Evolutionary conservation across 1,139 yeast genomes (phyloP).

Genomic region (Yamadazyma conglobata): DNA sequence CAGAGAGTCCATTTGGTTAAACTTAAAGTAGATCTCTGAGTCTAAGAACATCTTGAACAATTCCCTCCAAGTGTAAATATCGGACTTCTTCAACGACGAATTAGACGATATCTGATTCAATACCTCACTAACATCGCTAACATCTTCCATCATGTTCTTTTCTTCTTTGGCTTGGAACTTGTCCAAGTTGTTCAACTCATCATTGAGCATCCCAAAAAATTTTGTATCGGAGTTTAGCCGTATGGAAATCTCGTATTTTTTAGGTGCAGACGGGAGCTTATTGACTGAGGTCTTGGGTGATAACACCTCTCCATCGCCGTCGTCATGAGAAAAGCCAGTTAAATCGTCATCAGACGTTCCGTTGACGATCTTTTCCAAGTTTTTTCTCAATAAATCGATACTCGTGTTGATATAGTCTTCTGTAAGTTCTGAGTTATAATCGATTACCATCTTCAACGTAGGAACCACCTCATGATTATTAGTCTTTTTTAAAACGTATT

Average conservation of each 20-base stretch:
- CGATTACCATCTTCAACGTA: slow-evolving; percentile 36
- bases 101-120: slow-evolving; percentile 36
- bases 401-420: slow-evolving; percentile 37
- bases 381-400: slow-evolving; percentile 29
- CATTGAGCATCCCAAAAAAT: slow-evolving; percentile 57
- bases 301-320: slow-evolving; percentile 5
- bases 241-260: slow-evolving; percentile 31
- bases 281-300: slow-evolving; percentile 9
- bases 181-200: slow-evolving; percentile 52
- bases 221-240: slow-evolving; percentile 42
- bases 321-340: no score
- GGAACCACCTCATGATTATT: slow-evolving; percentile 27
- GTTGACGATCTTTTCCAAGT: slow-evolving; percentile 27
- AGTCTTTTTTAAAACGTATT: slow-evolving; percentile 37
- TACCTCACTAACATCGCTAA: slow-evolving; percentile 38
- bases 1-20: slow-evolving; percentile 41
- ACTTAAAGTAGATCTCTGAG: slow-evolving; percentile 60
- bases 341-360: slow-evolving; percentile 17
- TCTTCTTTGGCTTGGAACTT: slow-evolving; percentile 45
- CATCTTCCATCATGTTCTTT: slow-evolving; percentile 37
- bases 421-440: slow-evolving; percentile 28
- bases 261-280: slow-evolving; percentile 5
- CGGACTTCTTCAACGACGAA: slow-evolving; percentile 38
- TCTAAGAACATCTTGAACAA: slow-evolving; percentile 63
- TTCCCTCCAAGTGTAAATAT: slow-evolving; percentile 70